Evolutionary conservation across 495 filamentous ascomycete genomes (phyloP), one percentile per base, ranked within the genome.

Genomic region (Penicillium diatomitis): DNA sequence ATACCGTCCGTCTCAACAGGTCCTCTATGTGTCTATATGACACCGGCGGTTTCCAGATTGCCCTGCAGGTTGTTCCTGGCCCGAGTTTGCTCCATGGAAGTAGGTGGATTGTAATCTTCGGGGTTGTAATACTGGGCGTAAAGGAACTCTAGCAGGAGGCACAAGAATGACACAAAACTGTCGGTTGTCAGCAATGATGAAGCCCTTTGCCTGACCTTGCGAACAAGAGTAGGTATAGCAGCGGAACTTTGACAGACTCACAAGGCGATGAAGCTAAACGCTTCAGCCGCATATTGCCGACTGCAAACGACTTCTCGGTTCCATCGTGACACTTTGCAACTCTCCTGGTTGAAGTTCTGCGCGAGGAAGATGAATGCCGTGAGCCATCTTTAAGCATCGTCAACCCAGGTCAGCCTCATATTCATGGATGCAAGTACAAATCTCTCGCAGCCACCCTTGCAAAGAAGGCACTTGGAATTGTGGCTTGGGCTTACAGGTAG

Each of bases 211-310:
- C 20, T 20, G 20, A 2, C 20, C 20, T 20, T 20, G 20, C 20
- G 20, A 20, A 20, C 20, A 20, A 20, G 20, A 0, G 20, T 20
- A 2, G 20, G 20, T 20, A 20, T 20, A 20, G 20, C 20, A 20
- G 20, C 20, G 46, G 27, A 38, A 48, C 29, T 4, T 10, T 2
- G 8, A 5, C 4, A 32, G n/a, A 57, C 54, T 47, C 30, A 57
- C 57, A 60, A 60, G n/a, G 54, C 57, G 43, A 57, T 60, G 35
- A 60, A 60, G 12, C 39, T 48, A 32, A 60, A 60, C 34, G 57
- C 49, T 38, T 60, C 57, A 0, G 51, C 51, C 7, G 57, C 33
- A 40, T 60, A 54, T 31, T 57, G 41, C 12, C 54, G 41, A 11
- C 48, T 54, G 28, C 57, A 60, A 8, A 51, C 48, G 2, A 31